Evolutionary conservation across 306 rosid genomes (phyloP).

Genomic region (Purshia tridentata): DNA sequence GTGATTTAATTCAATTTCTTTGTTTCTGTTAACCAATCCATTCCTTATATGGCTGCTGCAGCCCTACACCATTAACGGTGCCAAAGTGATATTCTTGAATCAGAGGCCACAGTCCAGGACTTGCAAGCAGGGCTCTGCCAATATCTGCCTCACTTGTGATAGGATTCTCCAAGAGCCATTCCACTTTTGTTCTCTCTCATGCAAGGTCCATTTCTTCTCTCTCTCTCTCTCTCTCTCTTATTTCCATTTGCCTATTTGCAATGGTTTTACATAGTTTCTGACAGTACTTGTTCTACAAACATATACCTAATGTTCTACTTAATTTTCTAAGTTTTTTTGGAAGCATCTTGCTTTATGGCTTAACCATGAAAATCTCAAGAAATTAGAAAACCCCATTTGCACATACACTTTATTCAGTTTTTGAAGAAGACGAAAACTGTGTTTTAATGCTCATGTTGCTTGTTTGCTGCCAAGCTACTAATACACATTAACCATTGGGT

Average conservation of each 20-base stretch:
- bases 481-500: no score
- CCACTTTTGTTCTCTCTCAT: conserved; percentile 87
- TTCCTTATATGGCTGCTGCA: conserved; percentile 36
- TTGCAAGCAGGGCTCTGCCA: conserved; percentile 64
- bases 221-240: not conserved
- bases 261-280: conserved; percentile 11
- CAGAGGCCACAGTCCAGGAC: conserved; percentile 85
- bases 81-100: conserved; percentile 90
- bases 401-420: not conserved
- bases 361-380: not conserved
- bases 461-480: no score
- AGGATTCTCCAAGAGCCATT: conserved; percentile 94
- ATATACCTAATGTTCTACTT: not conserved
- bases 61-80: conserved; percentile 93
- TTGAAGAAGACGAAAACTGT: not conserved
- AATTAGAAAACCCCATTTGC: not conserved
- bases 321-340: not conserved
- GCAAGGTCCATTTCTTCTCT: conserved; percentile 64
- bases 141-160: conserved; percentile 82
- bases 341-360: not conserved
- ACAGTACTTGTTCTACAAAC: not conserved
- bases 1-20: not conserved
- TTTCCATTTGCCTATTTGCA: conserved; percentile 14
- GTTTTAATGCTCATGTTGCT: no score
- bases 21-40: not conserved